Base-by-base conservation (phyloP, 257 asterid genomes). In the Ilex asprella region DNA sequence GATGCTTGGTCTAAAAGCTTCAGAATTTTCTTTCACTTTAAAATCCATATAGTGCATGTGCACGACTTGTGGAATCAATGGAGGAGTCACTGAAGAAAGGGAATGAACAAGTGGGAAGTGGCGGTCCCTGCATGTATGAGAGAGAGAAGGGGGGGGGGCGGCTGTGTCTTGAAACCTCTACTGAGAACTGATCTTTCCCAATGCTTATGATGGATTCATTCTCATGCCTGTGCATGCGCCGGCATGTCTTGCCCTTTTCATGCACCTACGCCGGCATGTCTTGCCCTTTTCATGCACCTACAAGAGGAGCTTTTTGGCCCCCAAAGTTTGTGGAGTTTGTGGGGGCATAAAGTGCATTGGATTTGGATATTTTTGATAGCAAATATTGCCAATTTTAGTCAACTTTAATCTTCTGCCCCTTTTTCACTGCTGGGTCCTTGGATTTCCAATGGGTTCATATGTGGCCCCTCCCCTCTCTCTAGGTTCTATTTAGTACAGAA, bases 231-330 rank as follows among this genome's bases (percentile, higher is more conserved):
- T 35, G 8, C 41, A 35, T 35, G 41, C 41, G 41, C 41, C 41
- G 5, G 41, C 41, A 35, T 35, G 41, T 35, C 41, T 35, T 35
- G 41, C 41, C 41, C 41, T 35, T 35, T 7, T 35, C 41, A 35
- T 35, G 3, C 41, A 35, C 41, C 41, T 35, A 35, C 41, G 63
- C 58, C 62, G 55, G 70, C 56, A 53, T 77, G 77, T 70, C 52
- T 75, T 56, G 76, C 72, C 71, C 81, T 79, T 79, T 70, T 73
- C 79, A 73, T 70, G 92, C 67, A 56, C 57, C 41, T 35, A 35
- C 7, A 35, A 72, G 56, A 65, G 35, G 62, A 71, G 65, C 30
- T 47, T 39, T 27, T 46, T 64, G 59, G 54, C 52, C 60, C 78
- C 76, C 73, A 55, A 67, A 66, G 67, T 67, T 60, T 16, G 66